Evolutionary conservation across 495 filamentous ascomycete species (phyloP), one percentile per base, ranked within the genome.

Genomic region (Penicillium flavigenum): DNA sequence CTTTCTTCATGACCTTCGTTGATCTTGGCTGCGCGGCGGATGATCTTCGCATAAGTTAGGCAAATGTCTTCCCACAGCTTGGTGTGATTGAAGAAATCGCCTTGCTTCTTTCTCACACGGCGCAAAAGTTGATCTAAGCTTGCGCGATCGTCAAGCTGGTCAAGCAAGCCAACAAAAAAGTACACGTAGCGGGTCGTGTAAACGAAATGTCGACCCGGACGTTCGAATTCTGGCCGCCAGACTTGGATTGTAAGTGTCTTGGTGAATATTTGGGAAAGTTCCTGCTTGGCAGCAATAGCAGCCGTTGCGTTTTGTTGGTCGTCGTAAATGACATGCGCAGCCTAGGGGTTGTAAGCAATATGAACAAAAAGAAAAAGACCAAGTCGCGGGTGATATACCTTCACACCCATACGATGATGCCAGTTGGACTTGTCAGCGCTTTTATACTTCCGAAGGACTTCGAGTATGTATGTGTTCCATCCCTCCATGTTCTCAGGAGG

Each of bases 191-290:
- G 87, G 47, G 88, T 85, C 16, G 90, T 97, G 72, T 96, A 99
- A 36, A 97, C 90, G 64, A 94, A 94, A 65, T 98, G 95, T 42
- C 94, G 80, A 0, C 94, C 94, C 5, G 91, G 86, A 19, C 94
- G 85, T 72, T 99, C 94, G 52, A 87, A 83, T 51, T 96, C 92
- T 22, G 94, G 96, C 57, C 90, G 92, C 94, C 94, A 99, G 12
- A 99, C 92, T 70, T 95, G 90, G 61, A 96, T 85, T 6, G 86
- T 85, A 85, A 96, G 93, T 10, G 92, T 96, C 72, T 96, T 96
- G 42, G 92, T 96, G 64, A 96, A 92, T 63, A 96, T 95, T 58
- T 94, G 88, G 10, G 86, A 87, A 34, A 96, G 79, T 51, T 94
- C 89, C 26, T 79, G 69, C 65, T 89, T 91, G 12, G 91, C 91